Percentiles rank a stretch among this genome's conserved stretches.
phyloP scores from a whole-genome alignment of 2,329 filamentous ascomycete genomes.

The Beauveria sp. region DNA sequence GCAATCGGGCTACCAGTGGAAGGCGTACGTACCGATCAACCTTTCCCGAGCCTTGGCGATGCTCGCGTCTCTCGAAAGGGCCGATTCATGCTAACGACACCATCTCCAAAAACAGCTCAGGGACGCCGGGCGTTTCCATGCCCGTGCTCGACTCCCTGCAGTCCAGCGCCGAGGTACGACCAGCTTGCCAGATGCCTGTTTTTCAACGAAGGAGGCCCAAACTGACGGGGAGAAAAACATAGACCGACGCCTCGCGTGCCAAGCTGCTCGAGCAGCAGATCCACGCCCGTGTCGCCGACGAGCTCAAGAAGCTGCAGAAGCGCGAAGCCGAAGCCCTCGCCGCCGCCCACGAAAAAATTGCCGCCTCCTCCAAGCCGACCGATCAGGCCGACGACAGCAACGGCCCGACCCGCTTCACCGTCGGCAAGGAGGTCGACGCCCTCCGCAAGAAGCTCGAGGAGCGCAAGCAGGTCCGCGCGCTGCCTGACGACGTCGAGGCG shows the following conservation, averaged over 20 bases:
- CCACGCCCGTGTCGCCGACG: constrained; percentile 76
- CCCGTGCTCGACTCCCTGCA: constrained; percentile 78
- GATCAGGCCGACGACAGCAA: constrained; percentile 29
- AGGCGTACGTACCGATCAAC: constrained; percentile 37
- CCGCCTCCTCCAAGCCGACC: constrained; percentile 47
- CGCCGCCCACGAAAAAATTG: constrained; percentile 58
- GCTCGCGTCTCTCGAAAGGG: no score
- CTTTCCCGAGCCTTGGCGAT: not conserved
- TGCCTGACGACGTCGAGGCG: constrained; percentile 64
- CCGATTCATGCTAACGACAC: constrained; percentile 2
- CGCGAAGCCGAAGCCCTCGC: constrained; percentile 62
- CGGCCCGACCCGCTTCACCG: constrained; percentile 34
- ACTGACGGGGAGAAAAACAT: not conserved
- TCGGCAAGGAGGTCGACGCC: constrained; percentile 52
- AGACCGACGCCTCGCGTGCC: constrained; percentile 85
- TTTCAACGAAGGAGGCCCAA: no score
- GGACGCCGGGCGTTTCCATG: constrained; percentile 59
- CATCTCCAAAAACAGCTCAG: constrained; percentile 25
- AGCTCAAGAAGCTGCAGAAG: constrained; percentile 72
- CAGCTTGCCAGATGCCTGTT: no score
- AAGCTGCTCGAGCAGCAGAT: constrained; percentile 80
- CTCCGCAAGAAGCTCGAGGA: constrained; percentile 52
- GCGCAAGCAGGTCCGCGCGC: constrained; percentile 56
- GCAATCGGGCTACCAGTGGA: constrained; percentile 39
- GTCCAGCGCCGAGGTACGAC: constrained; percentile 70